Percentiles rank a stretch among this genome's conserved stretches.
Evolutionary conservation across 2,329 filamentous ascomycete species (phyloP).

Genomic region (Epichloe coenophiala): DNA sequence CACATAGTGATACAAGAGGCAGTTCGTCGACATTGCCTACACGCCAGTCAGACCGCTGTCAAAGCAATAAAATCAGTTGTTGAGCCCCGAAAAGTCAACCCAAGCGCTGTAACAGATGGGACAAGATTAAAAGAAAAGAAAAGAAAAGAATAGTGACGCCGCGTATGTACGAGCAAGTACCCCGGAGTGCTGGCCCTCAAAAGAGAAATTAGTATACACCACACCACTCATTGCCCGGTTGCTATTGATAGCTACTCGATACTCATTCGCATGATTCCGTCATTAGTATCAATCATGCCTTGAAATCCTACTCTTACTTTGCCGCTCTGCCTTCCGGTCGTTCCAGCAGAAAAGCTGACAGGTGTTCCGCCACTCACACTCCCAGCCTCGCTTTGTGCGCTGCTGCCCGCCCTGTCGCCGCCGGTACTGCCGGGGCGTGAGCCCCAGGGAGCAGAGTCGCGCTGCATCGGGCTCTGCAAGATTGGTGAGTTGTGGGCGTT

Average conservation of each 20-base stretch:
- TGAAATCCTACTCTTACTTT: conserved; percentile 65
- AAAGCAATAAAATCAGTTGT: background rate
- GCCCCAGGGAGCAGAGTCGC: conserved; percentile 58
- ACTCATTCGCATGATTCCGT: conserved; percentile 92
- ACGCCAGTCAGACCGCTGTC: too few relatives aligned
- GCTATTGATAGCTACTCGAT: conserved; percentile 53
- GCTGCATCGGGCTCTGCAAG: conserved; percentile 69
- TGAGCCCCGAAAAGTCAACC: background rate
- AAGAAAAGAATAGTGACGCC: background rate
- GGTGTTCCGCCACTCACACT: conserved; percentile 21
- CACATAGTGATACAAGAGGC: background rate
- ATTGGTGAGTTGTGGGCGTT: conserved; percentile 84
- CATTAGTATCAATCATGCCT: conserved; percentile 91
- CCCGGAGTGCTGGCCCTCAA: background rate
- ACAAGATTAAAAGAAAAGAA: background rate
- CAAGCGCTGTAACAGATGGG: background rate
- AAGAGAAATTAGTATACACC: too few relatives aligned
- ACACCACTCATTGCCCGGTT: background rate
- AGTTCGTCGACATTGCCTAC: background rate
- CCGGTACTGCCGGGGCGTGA: conserved; percentile 51
- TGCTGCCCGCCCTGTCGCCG: conserved; percentile 36
- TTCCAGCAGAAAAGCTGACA: conserved; percentile 19
- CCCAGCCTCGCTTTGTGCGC: conserved; percentile 37
- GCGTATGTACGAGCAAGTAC: background rate
- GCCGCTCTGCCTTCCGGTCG: conserved; percentile 32